Base-by-base conservation (phyloP, 495 filamentous ascomycete genomes). In the Talaromyces thailandensis region DNA sequence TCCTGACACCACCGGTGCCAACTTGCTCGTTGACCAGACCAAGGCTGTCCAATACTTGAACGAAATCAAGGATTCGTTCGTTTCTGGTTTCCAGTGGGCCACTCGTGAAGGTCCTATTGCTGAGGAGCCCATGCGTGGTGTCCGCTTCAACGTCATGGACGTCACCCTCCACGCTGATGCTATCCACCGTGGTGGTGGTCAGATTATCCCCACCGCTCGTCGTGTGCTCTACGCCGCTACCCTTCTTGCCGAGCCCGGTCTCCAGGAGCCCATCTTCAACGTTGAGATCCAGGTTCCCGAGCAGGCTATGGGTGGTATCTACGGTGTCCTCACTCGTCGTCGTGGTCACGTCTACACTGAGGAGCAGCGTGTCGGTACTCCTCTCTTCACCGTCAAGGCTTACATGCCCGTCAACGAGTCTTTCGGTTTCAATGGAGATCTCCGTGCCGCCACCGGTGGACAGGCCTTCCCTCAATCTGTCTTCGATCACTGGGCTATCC, bases 41-140 rank as follows among this genome's bases (percentile, higher is more conserved):
- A 98, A 98, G 90, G 94, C 94, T 69, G 94, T 99, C 63, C 94
- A 99, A 83, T 99, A 98, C 87, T 84, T 99, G 63, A 93, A 93
- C 83, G 94, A 99, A 89, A 99, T 99, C 86, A 99, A 99, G 88
- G 94, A 99, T 69, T 98, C 94, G 64, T 89, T 99, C 68, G 93
- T 98, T 69, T 99, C 94, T 69, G 94, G 95, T 84, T 99, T 99
- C 91, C 94, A 99, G 78, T 98, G 95, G 94, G 94, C 94, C 61
- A 91, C 93, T 67, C 88, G 93, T 73, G 94, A 99, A 86, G 94
- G 95, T 78, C 94, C 94, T 68, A 76, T 99, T 72, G 92, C 89
- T 67, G 94, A 99, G 80, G 94, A 99, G 85, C 94, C 95, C 67
- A 93, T 99, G 91, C 89, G 94, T 75, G 85, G 88, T 61, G 79